Evolutionary conservation across 176 grass and related monocot species (phyloP), one percentile per base, ranked within the genome.

Genomic region (Eragrostis curvula): DNA sequence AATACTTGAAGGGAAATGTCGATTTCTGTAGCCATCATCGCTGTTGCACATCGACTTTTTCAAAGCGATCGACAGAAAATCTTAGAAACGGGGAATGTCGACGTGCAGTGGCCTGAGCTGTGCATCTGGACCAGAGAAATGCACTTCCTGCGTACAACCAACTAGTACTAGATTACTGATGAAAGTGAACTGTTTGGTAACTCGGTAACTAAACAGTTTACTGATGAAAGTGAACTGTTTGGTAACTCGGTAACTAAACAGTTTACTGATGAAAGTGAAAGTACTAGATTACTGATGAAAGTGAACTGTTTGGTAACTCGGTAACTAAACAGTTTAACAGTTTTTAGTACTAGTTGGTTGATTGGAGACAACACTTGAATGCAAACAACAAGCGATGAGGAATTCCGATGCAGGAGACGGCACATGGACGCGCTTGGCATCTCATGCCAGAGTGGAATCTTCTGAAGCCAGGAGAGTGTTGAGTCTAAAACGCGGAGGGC

Each of bases 391-490:
- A n/a, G n/a, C 30, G 18, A 2, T 29, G 78, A 25, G 51, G 25
- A 3, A 21, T 67, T 12, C n/a, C 48, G 55, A 73, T 79, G 75
- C 74, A 59, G 29, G 9, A 70, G n/a, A 4, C 32, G 32, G 45
- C 56, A 63, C 70, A 75, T 64, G 61, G n/a, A 75, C 69, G 81
- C 61, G 2, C 42, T 30, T 59, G 87, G 74, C 87, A 20, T 67
- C 80, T 83, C 58, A 42, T 75, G 87, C 42, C 76, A 80, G 52
- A 45, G 75, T 61, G 76, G 81, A 85, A 85, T 89, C 87, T 85
- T 89, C 76, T 50, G 62, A 52, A 15, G 44, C 51, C 81, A 84
- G 9, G 40, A 50, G 46, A 71, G 23, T 39, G n/a, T 43, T 46
- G 43, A 74, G 25, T 25, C 29, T n/a, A n/a, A n/a, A n/a, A 66